Evolutionary conservation across 2,329 filamentous ascomycete species (phyloP), one percentile per base, ranked within the genome.

Genomic region (Diaporthe citri): DNA sequence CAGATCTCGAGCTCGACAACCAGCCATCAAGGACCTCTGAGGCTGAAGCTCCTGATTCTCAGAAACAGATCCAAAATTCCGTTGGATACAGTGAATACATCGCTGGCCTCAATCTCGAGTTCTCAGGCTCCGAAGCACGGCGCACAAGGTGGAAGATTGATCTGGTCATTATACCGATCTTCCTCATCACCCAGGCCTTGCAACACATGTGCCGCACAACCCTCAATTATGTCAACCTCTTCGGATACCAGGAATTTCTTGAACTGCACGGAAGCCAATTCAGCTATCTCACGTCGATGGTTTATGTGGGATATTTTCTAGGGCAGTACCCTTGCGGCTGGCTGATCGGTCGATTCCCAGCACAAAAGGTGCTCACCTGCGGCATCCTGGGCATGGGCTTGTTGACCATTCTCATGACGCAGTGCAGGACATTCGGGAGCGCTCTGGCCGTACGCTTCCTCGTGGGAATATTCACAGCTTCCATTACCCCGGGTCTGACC

Each of bases 291-390:
- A 43, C 57, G 8, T n/a, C 57, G 13, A 43, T 84, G 78, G 78
- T 84, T 0, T 85, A 85, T 74, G 83, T 82, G 8, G 83, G 83
- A 2, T 85, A 85, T 72, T 85, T 85, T 80, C 81, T 85, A 69
- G 83, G 83, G 2, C 83, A 84, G 62, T 84, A 85, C 73, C 83
- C 83, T 15, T 83, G 82, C 64, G 83, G 83, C 8, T 84, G 82
- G 83, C 77, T 85, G 0, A 83, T 85, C 56, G 83, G 83, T 17
- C 78, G 83, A 31, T 84, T 78, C 64, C 82, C 81, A 1, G 83
- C 83, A 0, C 83, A 85, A 76, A 81, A 78, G 71, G 79, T 85
- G 28, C 75, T 85, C 43, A 80, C 78, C 0, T 77, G 81, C 56
- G 80, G 78, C 41, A 80, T 80, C 52, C 66, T 84, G 8, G 34